Conservation (phyloP, 495 filamentous ascomycete species). For the Penicillium flavigenum region DNA sequence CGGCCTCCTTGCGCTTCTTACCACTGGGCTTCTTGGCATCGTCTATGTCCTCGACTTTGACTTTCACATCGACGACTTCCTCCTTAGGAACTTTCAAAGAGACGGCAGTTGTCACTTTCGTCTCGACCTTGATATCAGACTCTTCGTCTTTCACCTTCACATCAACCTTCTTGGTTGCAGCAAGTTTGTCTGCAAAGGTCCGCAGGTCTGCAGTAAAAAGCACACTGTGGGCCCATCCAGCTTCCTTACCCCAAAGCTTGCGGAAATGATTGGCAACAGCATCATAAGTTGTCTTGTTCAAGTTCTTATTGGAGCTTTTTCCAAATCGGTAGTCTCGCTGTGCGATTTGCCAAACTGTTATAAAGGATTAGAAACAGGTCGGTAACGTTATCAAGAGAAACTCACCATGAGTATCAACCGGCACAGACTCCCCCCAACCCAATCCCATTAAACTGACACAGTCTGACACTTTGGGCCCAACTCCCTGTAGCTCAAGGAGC, state of each 20-base stretch:
- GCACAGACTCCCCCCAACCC: constrained; percentile 94
- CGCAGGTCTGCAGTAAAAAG: constrained; percentile 93
- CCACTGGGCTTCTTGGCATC: constrained; percentile 13
- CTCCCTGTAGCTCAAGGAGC: constrained; percentile 74
- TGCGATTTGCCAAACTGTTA: constrained; percentile 90
- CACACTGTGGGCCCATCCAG: constrained; percentile 96
- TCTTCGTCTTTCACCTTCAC: constrained; percentile 34
- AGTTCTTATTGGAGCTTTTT: constrained; percentile 76
- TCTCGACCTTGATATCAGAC: constrained; percentile 30
- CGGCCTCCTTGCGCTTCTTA: constrained; percentile 24
- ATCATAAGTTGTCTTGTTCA: constrained; percentile 86
- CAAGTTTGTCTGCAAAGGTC: constrained; percentile 69
- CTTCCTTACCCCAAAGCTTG: constrained; percentile 86
- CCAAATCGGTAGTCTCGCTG: constrained; percentile 93
- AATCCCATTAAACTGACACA: constrained; percentile 96
- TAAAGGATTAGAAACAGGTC: constrained; percentile 1
- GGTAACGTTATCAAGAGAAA: not conserved
- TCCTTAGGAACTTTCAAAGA: constrained; percentile 29
- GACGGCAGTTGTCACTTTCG: constrained; percentile 28
- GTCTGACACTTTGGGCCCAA: constrained; percentile 95
- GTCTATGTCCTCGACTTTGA: constrained; percentile 25
- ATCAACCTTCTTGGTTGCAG: constrained; percentile 47
- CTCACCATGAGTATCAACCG: constrained; percentile 89
- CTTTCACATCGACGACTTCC: constrained; percentile 27
- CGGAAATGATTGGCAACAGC: constrained; percentile 89